Evolutionary conservation across 2,329 filamentous ascomycete species (phyloP).

Genomic region (Sporothrix inflata): DNA sequence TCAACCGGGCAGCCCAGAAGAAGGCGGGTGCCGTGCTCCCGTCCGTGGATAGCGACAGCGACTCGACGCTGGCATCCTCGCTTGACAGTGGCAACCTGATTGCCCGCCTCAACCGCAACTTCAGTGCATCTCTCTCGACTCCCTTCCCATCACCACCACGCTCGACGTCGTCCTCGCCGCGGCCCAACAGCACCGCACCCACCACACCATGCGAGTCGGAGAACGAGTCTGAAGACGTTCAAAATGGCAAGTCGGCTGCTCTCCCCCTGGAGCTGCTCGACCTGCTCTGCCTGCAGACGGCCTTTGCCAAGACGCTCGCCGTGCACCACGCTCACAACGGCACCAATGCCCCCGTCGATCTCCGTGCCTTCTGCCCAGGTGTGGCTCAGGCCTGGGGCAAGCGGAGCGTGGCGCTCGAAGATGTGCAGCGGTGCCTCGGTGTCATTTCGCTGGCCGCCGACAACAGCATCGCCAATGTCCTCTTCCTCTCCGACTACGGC

Average conservation of each 20-base stretch:
- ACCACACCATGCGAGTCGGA: conserved; percentile 48
- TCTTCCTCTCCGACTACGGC: conserved; percentile 50
- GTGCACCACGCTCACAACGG: conserved; percentile 73
- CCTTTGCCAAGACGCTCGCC: conserved; percentile 69
- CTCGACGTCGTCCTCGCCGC: conserved; percentile 30
- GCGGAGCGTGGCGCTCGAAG: conserved; percentile 65
- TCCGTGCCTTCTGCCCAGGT: conserved; percentile 62
- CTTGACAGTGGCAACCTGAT: conserved; percentile 38
- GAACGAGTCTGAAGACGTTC: conserved; percentile 35
- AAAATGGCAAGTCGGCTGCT: conserved; percentile 21
- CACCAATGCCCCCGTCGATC: conserved; percentile 62
- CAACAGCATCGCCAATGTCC: conserved; percentile 31
- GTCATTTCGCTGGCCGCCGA: conserved; percentile 43
- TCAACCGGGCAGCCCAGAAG: conserved; percentile 21
- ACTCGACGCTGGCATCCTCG: conserved; percentile 12
- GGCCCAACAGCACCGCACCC: conserved; percentile 42
- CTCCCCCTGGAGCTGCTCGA: conserved; percentile 60
- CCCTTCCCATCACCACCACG: conserved; percentile 40
- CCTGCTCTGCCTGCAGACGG: conserved; percentile 64
- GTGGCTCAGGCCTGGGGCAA: conserved; percentile 74
- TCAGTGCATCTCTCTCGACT: conserved; percentile 38
- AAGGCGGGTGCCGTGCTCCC: not conserved
- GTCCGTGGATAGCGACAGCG: conserved; percentile 23
- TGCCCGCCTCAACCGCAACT: conserved; percentile 44
- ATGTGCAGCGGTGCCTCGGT: conserved; percentile 68